These are phyloP conservation scores for Hyaloperonospora arabidopsidis DNA, from an alignment of 352 stramenopile genomes.

Conservation along the genomic window DNA sequence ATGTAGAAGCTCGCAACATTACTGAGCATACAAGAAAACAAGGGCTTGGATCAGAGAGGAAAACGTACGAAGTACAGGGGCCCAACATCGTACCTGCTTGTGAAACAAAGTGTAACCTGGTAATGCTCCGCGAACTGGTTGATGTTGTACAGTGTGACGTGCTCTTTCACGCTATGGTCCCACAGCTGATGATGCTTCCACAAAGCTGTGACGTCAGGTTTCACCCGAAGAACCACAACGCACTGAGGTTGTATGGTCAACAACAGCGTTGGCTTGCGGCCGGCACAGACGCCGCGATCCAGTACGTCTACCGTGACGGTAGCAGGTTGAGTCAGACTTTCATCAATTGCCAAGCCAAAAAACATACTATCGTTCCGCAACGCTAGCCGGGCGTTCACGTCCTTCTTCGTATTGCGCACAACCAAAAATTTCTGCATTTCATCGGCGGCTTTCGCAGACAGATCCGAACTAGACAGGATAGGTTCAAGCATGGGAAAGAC, in stretches of 20 bases:
- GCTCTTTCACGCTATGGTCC: slow-evolving; percentile 84
- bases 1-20: slow-evolving; percentile 82
- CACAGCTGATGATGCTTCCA: slow-evolving; percentile 77
- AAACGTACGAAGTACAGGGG: not conserved
- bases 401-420: slow-evolving; percentile 63
- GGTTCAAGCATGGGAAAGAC: slow-evolving; percentile 76
- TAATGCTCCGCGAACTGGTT: slow-evolving; percentile 86
- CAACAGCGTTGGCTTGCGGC: slow-evolving; percentile 50
- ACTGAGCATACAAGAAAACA: slow-evolving; percentile 25
- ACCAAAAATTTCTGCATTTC: slow-evolving; percentile 65
- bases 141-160: slow-evolving; percentile 86
- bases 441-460: slow-evolving; percentile 23
- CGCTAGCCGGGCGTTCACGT: slow-evolving; percentile 58
- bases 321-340: slow-evolving; percentile 29
- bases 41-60: slow-evolving; percentile 4
- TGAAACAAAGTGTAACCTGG: slow-evolving; percentile 82
- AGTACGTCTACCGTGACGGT: slow-evolving; percentile 50
- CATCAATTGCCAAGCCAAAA: slow-evolving; percentile 61
- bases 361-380: slow-evolving; percentile 84
- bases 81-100: slow-evolving; percentile 49
- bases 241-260: slow-evolving; percentile 58
- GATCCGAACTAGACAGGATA: slow-evolving; percentile 35
- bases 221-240: slow-evolving; percentile 57
- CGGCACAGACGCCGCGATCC: slow-evolving; percentile 66
- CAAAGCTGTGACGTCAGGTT: slow-evolving; percentile 54